Evolutionary conservation across 768 basidiomycete genomes (phyloP), one percentile per base, ranked within the genome.

Genomic region (Tylopilus felleus): DNA sequence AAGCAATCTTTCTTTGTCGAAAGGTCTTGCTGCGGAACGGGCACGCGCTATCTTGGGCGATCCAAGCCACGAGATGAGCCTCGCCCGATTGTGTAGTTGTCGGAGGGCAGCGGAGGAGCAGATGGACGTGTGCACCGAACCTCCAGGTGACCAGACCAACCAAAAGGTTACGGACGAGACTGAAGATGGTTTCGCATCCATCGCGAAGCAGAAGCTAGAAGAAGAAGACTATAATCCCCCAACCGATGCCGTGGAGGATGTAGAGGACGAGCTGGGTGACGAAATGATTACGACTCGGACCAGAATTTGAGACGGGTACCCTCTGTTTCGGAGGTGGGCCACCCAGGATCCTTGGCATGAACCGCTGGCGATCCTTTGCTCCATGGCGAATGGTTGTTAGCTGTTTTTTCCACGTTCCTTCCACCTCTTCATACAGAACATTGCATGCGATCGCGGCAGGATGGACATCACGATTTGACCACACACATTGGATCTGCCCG

Each of bases 1-100:
- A 10, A 60, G 73, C 7, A 88, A 82, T 56, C 68, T 76, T 33
- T 74, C 76, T 1, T 73, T 88, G n/a, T 84, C 86, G 4, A 88
- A 84, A 62, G 84, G 83, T 27, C 75, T 84, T 42, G 87, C 83
- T 2, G 78, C 88, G 2, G 85, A 88, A 65, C 72, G 77, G 23
- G 86, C 87, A 0, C 68, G 82, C 38, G 63, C 71, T n/a, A 66
- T 80, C 28, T 72, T 90, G 53, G 73, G 71, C 51, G 80, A 85
- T 53, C 54, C 72, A 2, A 62, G 60, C 19, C 79, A 77, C 23
- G 76, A 77, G 1, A 75, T 76, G 51, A 72, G 66, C 40, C 67
- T 90, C 28, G 55, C 66, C 2, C 65, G 62, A 8, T 44, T 82
- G 33, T 82, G 80, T 56, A 66, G 69, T 47, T 82, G 80, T 53